Conservation (phyloP, 306 rosid species). For the Rosa multiflora region DNA sequence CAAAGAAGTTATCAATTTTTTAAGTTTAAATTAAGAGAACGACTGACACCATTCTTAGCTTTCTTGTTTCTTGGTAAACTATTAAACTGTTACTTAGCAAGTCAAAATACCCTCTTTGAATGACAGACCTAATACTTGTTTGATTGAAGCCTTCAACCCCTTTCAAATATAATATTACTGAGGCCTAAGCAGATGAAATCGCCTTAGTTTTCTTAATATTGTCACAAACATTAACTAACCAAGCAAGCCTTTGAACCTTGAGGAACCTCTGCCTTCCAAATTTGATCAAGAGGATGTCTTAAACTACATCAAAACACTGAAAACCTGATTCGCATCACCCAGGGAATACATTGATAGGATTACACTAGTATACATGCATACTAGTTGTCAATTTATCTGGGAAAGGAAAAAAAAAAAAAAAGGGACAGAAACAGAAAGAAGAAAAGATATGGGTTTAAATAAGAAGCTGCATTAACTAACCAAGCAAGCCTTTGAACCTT, state of each 20-base stretch:
- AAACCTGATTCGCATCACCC: not conserved
- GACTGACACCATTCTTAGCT: not conserved
- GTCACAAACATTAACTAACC: no score
- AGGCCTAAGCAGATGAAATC: not conserved
- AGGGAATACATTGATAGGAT: not conserved
- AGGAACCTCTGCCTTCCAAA: not conserved
- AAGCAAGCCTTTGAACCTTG: not conserved
- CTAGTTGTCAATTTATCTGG: not conserved
- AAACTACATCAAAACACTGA: not conserved
- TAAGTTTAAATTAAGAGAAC: not conserved
- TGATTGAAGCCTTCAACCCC: not conserved
- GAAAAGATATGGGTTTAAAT: not conserved
- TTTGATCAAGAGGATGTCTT: not conserved
- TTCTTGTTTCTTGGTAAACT: not conserved
- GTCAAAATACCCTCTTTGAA: not conserved
- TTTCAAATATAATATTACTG: not conserved
- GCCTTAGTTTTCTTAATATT: not conserved
- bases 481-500: no score
- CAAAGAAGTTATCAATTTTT: not conserved
- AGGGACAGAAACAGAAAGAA: not conserved
- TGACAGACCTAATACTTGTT: not conserved
- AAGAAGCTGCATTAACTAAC: no score
- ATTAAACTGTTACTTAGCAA: not conserved
- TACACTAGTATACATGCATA: not conserved
- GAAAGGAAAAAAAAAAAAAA: not conserved